Conservation (phyloP, 495 filamentous ascomycete genomes). For the Amorphotheca resinae region DNA sequence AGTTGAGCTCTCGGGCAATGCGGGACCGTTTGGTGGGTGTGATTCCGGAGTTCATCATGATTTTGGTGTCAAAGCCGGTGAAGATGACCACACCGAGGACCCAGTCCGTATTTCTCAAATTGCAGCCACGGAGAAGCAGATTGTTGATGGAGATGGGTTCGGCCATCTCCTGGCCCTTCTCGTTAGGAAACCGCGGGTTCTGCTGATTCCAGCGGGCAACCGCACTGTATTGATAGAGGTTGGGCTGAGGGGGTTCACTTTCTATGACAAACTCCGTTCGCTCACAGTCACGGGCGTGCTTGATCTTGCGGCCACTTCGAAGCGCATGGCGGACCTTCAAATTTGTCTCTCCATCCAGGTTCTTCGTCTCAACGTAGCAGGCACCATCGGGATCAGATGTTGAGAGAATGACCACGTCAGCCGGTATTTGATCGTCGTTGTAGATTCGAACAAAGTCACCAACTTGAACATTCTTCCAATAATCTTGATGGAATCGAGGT, state of each 20-base stretch:
- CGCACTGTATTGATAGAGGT: slow-evolving; percentile 86
- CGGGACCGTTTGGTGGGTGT: slow-evolving; percentile 92
- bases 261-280: slow-evolving; percentile 75
- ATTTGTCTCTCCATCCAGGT: slow-evolving; percentile 95
- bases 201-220: slow-evolving; percentile 78
- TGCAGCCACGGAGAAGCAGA: slow-evolving; percentile 82
- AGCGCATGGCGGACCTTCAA: slow-evolving; percentile 90
- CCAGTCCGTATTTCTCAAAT: slow-evolving; percentile 94
- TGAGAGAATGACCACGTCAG: slow-evolving; percentile 89
- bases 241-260: slow-evolving; percentile 83
- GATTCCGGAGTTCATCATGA: slow-evolving; percentile 97
- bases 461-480: slow-evolving; percentile 92
- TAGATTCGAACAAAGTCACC: slow-evolving; percentile 96
- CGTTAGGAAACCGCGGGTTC: slow-evolving; percentile 46
- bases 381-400: slow-evolving; percentile 91
- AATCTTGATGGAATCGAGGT: slow-evolving; percentile 76
- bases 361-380: slow-evolving; percentile 97
- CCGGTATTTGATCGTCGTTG: slow-evolving; percentile 90
- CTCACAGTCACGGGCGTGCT: slow-evolving; percentile 88
- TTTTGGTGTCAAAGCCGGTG: slow-evolving; percentile 95
- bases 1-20: slow-evolving; percentile 86
- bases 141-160: slow-evolving; percentile 95
- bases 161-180: slow-evolving; percentile 59
- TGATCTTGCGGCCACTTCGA: slow-evolving; percentile 68
- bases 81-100: slow-evolving; percentile 89